Evolutionary conservation across 2,329 filamentous ascomycete species (phyloP), one percentile per base, ranked within the genome.

Genomic region (Stagonosporopsis rhizophila): DNA sequence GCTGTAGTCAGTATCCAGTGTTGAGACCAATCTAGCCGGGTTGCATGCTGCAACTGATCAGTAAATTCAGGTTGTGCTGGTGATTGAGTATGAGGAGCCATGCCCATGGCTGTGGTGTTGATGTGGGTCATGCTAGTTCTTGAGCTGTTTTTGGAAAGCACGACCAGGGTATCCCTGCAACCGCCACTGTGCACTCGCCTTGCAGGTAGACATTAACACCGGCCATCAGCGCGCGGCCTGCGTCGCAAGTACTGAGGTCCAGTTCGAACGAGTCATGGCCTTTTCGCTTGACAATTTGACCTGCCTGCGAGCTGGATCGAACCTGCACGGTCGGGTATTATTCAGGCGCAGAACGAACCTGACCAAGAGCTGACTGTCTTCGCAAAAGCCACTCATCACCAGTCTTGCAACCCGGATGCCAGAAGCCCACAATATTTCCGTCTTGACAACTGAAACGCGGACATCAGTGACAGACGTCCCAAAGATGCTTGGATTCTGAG

Each of bases 91-190:
- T 25, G 19, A 49, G 47, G 39, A 30, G 15, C 6, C 4, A 14
- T 42, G n/a, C 41, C 6, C 32, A 20, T 14, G 19, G 27, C 37
- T 39, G 27, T 46, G 40, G 41, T 46, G 47, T 46, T 42, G 8
- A 42, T 22, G 23, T 19, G 17, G 25, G n/a, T n/a, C 25, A 6
- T 30, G 28, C 28, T 6, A 30, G 28, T 30, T 30, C 37, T 23
- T 23, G 22, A 20, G 42, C 39, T 44, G 45, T 56, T 52, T 52
- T 44, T 48, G 53, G 47, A 51, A 47, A 37, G 6, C 2, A 15
- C 22, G 47, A 38, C 53, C 6, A 15, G 48, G 42, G 25, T 44
- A 40, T 22, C 53, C 53, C 37, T 46, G 47, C 46, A 30, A 11
- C 20, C 22, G 19, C 12, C 4, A 20, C 12, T 5, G 3, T 22